Conservation (phyloP, 2,329 filamentous ascomycete species). For the Pseudogymnoascus verrucosus region DNA sequence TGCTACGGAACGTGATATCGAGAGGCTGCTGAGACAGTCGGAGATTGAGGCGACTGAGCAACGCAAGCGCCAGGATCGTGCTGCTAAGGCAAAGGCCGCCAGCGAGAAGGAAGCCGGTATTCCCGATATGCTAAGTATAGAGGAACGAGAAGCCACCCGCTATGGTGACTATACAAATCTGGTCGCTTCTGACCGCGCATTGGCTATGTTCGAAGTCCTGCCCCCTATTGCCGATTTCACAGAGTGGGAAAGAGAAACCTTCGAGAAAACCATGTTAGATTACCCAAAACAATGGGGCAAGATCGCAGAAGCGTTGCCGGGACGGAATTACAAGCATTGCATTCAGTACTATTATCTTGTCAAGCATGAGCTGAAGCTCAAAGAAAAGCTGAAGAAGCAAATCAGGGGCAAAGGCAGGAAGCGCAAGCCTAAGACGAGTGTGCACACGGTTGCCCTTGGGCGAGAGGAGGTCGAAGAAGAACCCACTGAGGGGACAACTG, state of each 20-base stretch:
- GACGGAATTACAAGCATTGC: slow-evolving; percentile 67
- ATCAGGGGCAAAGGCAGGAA: slow-evolving; percentile 36
- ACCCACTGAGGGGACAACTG: slow-evolving; percentile 46
- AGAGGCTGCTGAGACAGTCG: slow-evolving; percentile 64
- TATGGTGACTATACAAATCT: slow-evolving; percentile 61
- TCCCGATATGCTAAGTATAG: slow-evolving; percentile 60
- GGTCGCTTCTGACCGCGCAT: slow-evolving; percentile 56
- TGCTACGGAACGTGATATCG: slow-evolving; percentile 65
- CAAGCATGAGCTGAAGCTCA: slow-evolving; percentile 66
- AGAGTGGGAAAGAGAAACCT: slow-evolving; percentile 58
- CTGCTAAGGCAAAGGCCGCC: slow-evolving; percentile 61
- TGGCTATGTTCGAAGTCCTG: slow-evolving; percentile 63
- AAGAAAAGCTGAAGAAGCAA: slow-evolving; percentile 64
- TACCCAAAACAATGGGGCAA: slow-evolving; percentile 76
- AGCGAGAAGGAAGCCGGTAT: slow-evolving; percentile 70
- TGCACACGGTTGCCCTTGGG: slow-evolving; percentile 58
- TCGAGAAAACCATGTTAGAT: slow-evolving; percentile 68
- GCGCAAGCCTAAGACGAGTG: slow-evolving; percentile 53
- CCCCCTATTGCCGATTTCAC: slow-evolving; percentile 70
- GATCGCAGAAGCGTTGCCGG: slow-evolving; percentile 59
- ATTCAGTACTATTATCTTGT: slow-evolving; percentile 83
- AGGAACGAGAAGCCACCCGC: slow-evolving; percentile 48
- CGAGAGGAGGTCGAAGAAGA: slow-evolving; percentile 49
- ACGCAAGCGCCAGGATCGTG: slow-evolving; percentile 56
- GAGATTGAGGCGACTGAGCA: slow-evolving; percentile 63